Base-by-base conservation (phyloP, 345 rosid species). In the Brassica napus region DNA sequence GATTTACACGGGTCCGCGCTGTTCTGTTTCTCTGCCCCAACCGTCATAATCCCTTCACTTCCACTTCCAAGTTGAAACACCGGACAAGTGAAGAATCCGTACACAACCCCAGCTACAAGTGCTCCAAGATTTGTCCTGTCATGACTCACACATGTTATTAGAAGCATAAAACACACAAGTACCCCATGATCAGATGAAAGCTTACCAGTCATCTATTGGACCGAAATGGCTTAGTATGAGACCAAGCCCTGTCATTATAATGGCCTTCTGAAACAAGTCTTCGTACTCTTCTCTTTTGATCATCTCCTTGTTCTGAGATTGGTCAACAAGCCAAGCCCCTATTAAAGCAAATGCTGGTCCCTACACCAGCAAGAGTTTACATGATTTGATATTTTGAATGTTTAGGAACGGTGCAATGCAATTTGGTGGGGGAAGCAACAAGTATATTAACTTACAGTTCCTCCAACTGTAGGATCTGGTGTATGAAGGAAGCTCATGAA, bases 301-400 rank as follows among this genome's bases (percentile, higher is more conserved):
- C 59, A 83, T 81, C 71, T 79, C 91, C 72, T 85, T 90, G 86
- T 88, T 88, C 74, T 89, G 97, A 61, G 23, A 24, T 68, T 92
- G 94, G 77, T 87, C 88, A 1, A 89, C 85, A 2, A 92, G 90
- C 97, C 98, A 92, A 30, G 98, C 97, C 75, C 98, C 97, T 58
- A 94, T 91, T 73, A 94, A 62, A 2, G 92, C 90, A 79, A 92
- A 94, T 71, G 88, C 82, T 32, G 98, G 96, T 67, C 93, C 97
- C 98, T 91, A 84, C 68, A 85, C 71, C 12, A 18, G 71, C 1
- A 26, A 26, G 58, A 62, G 26, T 44, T 55, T 69, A 54, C 1
- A 4, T 31, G 35, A 26, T 4, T 30, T 47, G 8, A 62, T 8
- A 60, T 24, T 26, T n/a, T 60, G n/a, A 28, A 69, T 26, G 42